phyloP scores from a whole-genome alignment of 768 basidiomycete species.

The Tylopilus subfusipes region DNA sequence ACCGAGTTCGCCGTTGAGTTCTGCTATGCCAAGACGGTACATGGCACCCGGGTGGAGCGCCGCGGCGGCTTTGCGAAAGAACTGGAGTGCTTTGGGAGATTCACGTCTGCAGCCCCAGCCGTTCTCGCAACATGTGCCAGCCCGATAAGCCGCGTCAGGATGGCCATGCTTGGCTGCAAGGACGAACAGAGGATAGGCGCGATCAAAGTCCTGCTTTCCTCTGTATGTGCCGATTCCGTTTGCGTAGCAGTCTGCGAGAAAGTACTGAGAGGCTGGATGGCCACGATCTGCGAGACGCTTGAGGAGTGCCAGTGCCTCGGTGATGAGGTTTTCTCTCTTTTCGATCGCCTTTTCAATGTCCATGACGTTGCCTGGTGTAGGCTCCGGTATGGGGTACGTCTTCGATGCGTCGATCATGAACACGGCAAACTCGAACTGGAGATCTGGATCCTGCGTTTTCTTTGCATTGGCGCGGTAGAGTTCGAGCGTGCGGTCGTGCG shows the following conservation, averaged over 20 bases:
- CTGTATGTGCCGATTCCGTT: conserved; percentile 96
- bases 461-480: conserved; percentile 97
- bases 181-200: conserved; percentile 93
- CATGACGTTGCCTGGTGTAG: conserved; percentile 69
- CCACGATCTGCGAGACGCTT: conserved; percentile 92
- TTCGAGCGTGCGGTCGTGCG: conserved; percentile 93
- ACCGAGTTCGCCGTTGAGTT: conserved; percentile 93
- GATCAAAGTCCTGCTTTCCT: conserved; percentile 92
- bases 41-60: conserved; percentile 91
- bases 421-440: conserved; percentile 97
- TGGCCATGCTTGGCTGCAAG: conserved; percentile 97
- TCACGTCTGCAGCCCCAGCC: conserved; percentile 98
- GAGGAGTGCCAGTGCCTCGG: conserved; percentile 82
- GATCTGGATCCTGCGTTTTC: conserved; percentile 96
- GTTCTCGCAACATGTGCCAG: conserved; percentile 97
- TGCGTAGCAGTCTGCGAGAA: conserved; percentile 96
- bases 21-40: conserved; percentile 94
- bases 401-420: conserved; percentile 99
- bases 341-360: conserved; percentile 77
- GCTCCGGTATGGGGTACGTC: conserved; percentile 72
- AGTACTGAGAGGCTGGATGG: conserved; percentile 93
- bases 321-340: conserved; percentile 83
- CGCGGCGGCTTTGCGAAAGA: conserved; percentile 91
- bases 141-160: conserved; percentile 91
- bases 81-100: conserved; percentile 84